A percentile compares a stretch with the other conserved stretches of the same genome.
Conservation (phyloP, 441 rosid species). For the Populus trichocarpa region DNA sequence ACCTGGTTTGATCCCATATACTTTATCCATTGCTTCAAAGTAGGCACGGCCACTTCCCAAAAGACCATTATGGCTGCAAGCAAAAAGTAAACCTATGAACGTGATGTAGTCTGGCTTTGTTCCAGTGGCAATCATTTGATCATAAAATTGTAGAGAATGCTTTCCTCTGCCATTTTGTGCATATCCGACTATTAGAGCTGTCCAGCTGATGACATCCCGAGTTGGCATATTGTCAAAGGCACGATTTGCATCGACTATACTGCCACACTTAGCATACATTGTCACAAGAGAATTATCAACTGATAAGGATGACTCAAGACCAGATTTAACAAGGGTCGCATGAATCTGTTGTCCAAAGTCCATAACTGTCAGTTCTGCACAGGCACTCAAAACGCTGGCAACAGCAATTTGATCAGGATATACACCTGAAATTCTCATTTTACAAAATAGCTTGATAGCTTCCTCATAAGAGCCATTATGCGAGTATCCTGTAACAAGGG, state of each 20-base stretch:
- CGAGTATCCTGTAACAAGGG: slow-evolving; percentile 72
- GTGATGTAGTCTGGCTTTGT: slow-evolving; percentile 67
- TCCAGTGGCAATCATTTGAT: slow-evolving; percentile 57
- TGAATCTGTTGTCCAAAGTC: slow-evolving; percentile 88
- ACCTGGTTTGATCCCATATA: slow-evolving; percentile 65
- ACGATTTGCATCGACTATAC: slow-evolving; percentile 54
- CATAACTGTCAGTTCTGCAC: slow-evolving; percentile 66
- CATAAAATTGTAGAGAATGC: slow-evolving; percentile 51
- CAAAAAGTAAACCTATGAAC: slow-evolving; percentile 82
- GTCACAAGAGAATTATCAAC: slow-evolving; percentile 71
- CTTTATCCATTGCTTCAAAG: slow-evolving; percentile 62
- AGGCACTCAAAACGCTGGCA: slow-evolving; percentile 64
- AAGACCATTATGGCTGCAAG: slow-evolving; percentile 87
- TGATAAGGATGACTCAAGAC: slow-evolving; percentile 54
- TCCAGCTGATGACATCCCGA: slow-evolving; percentile 72
- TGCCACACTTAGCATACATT: slow-evolving; percentile 83
- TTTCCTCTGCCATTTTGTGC: slow-evolving; percentile 84
- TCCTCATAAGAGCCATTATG: slow-evolving; percentile 54
- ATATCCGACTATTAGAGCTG: slow-evolving; percentile 78
- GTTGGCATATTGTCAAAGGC: slow-evolving; percentile 55
- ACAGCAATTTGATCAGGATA: slow-evolving; percentile 54
- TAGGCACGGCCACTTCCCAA: slow-evolving; percentile 45
- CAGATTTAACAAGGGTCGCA: slow-evolving; percentile 49
- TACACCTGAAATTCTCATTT: slow-evolving; percentile 53
- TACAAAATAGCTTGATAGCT: slow-evolving; percentile 59